Evolutionary conservation across 2,329 filamentous ascomycete species (phyloP).

Genomic region (Calonectria hongkongensis): DNA sequence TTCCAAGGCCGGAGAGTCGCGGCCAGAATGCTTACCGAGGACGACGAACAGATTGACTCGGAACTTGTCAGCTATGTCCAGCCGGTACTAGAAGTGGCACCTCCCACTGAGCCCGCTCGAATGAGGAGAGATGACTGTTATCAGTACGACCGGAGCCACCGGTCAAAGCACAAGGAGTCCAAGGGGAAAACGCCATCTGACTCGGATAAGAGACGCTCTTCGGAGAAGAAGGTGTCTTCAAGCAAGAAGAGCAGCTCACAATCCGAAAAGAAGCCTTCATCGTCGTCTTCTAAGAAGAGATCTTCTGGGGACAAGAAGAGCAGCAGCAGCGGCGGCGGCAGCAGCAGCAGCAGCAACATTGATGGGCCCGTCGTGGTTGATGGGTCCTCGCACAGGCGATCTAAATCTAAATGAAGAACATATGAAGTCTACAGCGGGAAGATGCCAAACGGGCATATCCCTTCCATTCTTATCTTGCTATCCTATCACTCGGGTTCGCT

Average conservation of each 20-base stretch:
- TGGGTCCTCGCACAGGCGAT: constrained; percentile 44
- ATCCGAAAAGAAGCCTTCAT: constrained; percentile 26
- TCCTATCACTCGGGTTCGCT: not conserved
- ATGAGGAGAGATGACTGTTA: constrained; percentile 24
- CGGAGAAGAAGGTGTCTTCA: constrained; percentile 41
- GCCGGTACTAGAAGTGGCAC: constrained; percentile 21
- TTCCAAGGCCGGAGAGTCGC: constrained; percentile 53
- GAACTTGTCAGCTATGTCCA: constrained; percentile 25
- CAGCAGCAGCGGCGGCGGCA: constrained; percentile 35
- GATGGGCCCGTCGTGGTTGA: constrained; percentile 46
- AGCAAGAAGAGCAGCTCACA: constrained; percentile 33
- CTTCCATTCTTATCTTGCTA: not conserved
- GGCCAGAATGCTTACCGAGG: constrained; percentile 50
- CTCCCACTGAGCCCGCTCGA: constrained; percentile 37
- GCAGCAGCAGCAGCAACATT: constrained; percentile 34
- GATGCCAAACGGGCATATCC: not conserved
- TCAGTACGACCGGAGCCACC: constrained; percentile 38
- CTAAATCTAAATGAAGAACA: constrained; percentile 25
- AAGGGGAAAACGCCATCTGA: constrained; percentile 32
- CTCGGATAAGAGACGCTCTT: constrained; percentile 29
- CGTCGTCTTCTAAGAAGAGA: constrained; percentile 25
- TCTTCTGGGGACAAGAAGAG: constrained; percentile 29
- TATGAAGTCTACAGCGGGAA: not conserved
- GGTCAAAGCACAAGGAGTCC: constrained; percentile 43
- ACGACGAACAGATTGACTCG: constrained; percentile 38